Conservation (phyloP, 1,284 basidiomycete genomes). For the Leccinum fuscescens region DNA sequence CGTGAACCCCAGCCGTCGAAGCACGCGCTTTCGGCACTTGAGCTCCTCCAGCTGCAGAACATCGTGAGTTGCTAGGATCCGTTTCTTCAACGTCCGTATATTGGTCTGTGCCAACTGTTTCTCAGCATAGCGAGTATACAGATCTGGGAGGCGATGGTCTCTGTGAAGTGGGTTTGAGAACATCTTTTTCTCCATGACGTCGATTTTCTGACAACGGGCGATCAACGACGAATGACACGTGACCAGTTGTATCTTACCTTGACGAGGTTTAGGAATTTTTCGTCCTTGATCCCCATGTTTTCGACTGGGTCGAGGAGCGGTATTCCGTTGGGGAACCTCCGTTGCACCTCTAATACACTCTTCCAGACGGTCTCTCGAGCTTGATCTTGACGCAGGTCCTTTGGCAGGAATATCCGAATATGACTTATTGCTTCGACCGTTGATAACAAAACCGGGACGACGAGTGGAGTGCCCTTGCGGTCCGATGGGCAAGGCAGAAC, state of each 20-base stretch:
- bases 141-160: constrained; percentile 70
- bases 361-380: constrained; percentile 86
- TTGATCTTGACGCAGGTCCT: constrained; percentile 79
- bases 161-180: constrained; percentile 72
- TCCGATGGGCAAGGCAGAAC: constrained; percentile 72
- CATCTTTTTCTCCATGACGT: constrained; percentile 81
- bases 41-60: constrained; percentile 96
- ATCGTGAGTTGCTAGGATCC: constrained; percentile 87
- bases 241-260: constrained; percentile 50
- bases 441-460: constrained; percentile 88
- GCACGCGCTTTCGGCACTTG: constrained; percentile 91
- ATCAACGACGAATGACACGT: background rate
- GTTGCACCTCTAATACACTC: constrained; percentile 86
- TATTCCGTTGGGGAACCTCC: constrained; percentile 87
- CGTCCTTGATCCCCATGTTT: constrained; percentile 97
- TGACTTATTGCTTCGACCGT: constrained; percentile 87
- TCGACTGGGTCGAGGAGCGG: constrained; percentile 88
- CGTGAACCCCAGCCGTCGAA: constrained; percentile 91
- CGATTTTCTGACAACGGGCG: constrained; percentile 71
- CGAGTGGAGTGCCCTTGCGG: constrained; percentile 78
- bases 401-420: constrained; percentile 85
- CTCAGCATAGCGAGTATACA: constrained; percentile 78
- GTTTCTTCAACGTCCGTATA: constrained; percentile 78
- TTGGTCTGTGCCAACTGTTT: constrained; percentile 75
- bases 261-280: constrained; percentile 85